Percentiles rank a stretch among this genome's conserved stretches.
These are phyloP conservation scores for Epichloe hybrida DNA, from an alignment of 2,329 filamentous ascomycete genomes.

Conservation along the genomic window DNA sequence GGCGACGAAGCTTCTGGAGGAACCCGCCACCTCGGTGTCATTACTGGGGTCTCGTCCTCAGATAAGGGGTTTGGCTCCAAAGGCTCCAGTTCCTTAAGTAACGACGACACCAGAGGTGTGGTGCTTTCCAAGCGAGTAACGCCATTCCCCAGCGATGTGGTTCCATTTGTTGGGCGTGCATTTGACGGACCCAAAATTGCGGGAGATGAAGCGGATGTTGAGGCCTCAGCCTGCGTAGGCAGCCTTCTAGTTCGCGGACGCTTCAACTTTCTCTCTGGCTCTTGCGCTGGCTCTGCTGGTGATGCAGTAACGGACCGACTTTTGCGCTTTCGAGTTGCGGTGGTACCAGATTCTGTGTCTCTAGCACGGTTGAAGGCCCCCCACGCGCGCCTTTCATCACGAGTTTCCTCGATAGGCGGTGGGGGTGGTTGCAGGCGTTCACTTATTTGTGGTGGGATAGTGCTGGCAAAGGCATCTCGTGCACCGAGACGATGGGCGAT, in stretches of 20 bases:
- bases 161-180: conserved; percentile 7
- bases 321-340: conserved; percentile 56
- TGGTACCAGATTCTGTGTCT: conserved; percentile 44
- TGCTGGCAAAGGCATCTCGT: conserved; percentile 55
- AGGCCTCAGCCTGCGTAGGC: conserved; percentile 32
- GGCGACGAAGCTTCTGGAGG: conserved; percentile 40
- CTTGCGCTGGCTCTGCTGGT: conserved; percentile 50
- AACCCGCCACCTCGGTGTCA: conserved; percentile 17
- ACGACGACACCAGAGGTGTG: conserved; percentile 73
- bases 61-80: conserved; percentile 54
- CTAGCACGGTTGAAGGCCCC: conserved; percentile 78
- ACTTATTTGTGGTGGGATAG: conserved; percentile 42
- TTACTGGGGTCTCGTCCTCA: conserved; percentile 35
- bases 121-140: conserved; percentile 26
- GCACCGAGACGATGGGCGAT: conserved; percentile 72
- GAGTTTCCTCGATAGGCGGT: conserved; percentile 49
- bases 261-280: conserved; percentile 75
- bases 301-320: conserved; percentile 56
- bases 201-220: conserved; percentile 25
- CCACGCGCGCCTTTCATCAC: conserved; percentile 78
- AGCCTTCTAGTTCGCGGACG: conserved; percentile 67
- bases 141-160: conserved; percentile 12
- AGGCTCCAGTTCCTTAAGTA: conserved; percentile 77
- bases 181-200: conserved; percentile 16
- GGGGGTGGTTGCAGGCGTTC: conserved; percentile 46